Conservation (phyloP, 78 protist species). For the Bodo saltans region DNA sequence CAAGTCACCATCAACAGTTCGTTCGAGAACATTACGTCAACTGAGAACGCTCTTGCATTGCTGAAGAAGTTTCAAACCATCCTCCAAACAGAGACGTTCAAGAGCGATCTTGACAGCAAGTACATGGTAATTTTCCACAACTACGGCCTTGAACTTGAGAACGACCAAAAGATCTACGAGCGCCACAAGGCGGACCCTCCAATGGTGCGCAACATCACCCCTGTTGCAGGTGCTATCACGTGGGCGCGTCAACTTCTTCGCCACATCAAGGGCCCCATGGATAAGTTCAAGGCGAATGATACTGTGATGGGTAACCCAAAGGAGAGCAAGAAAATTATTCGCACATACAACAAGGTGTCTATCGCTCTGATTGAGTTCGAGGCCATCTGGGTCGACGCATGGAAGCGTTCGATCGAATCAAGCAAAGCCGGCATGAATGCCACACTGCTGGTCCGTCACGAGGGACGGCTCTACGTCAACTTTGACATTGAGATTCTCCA, state of each 20-base stretch:
- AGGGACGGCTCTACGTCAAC: constrained; percentile 50
- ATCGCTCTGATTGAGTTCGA: constrained; percentile 65
- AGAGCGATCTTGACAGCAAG: constrained; percentile 52
- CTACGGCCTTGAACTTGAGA: constrained; percentile 63
- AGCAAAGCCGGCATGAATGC: constrained; percentile 54
- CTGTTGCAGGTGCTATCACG: constrained; percentile 61
- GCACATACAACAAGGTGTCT: constrained; percentile 66
- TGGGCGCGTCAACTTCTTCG: constrained; percentile 70
- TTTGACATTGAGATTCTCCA: constrained; percentile 58
- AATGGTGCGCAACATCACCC: constrained; percentile 70
- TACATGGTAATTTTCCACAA: constrained; percentile 55
- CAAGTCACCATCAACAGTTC: constrained; percentile 51
- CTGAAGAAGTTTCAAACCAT: constrained; percentile 58
- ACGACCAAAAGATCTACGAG: constrained; percentile 59
- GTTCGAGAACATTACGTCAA: constrained; percentile 47
- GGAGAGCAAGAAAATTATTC: constrained; percentile 58
- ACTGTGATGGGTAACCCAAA: constrained; percentile 33
- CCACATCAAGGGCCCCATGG: constrained; percentile 67
- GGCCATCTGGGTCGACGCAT: constrained; percentile 55
- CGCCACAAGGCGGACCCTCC: constrained; percentile 55
- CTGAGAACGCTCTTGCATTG: constrained; percentile 44
- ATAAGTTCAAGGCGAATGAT: constrained; percentile 40
- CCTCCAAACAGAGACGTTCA: constrained; percentile 42
- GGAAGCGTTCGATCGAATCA: constrained; percentile 38
- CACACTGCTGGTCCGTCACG: constrained; percentile 57